phyloP scores from a whole-genome alignment of 2,329 filamentous ascomycete genomes.

The Trichophyton schoenleinii region DNA sequence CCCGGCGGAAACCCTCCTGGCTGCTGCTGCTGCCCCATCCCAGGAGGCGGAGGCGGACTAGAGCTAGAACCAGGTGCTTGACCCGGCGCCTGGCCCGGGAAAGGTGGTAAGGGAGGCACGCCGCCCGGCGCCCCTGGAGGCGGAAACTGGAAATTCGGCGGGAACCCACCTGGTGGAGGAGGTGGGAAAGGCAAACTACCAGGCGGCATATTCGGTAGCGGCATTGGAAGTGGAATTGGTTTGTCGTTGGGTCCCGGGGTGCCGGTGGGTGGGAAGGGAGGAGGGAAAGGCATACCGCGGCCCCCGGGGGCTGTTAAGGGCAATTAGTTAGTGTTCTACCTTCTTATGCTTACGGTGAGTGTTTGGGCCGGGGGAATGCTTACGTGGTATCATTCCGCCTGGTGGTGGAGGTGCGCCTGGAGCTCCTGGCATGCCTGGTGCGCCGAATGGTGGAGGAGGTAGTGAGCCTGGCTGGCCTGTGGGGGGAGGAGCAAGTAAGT shows the following conservation, averaged over 20 bases:
- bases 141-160: slow-evolving; percentile 42
- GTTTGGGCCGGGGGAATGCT: slow-evolving; percentile 19
- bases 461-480: slow-evolving; percentile 29
- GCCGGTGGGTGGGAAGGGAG: slow-evolving; percentile 36
- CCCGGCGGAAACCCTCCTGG: not conserved
- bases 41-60: not conserved
- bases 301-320: slow-evolving; percentile 40
- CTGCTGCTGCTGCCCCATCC: not conserved
- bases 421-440: slow-evolving; percentile 34
- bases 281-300: slow-evolving; percentile 40
- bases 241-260: slow-evolving; percentile 28
- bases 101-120: slow-evolving; percentile 20
- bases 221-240: slow-evolving; percentile 15
- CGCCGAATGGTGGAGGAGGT: slow-evolving; percentile 48
- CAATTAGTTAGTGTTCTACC: slow-evolving; percentile 9
- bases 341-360: not conserved
- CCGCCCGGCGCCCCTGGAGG: slow-evolving; percentile 20
- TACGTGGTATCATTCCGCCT: slow-evolving; percentile 42
- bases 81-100: slow-evolving; percentile 13
- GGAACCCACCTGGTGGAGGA: slow-evolving; percentile 27
- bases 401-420: slow-evolving; percentile 21
- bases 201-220: slow-evolving; percentile 30
- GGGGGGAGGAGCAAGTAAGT: not conserved
- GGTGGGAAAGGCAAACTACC: slow-evolving; percentile 35
- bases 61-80: not conserved